phyloP scores from a whole-genome alignment of 768 basidiomycete genomes.

The Hortiboletus flavorubellus region DNA sequence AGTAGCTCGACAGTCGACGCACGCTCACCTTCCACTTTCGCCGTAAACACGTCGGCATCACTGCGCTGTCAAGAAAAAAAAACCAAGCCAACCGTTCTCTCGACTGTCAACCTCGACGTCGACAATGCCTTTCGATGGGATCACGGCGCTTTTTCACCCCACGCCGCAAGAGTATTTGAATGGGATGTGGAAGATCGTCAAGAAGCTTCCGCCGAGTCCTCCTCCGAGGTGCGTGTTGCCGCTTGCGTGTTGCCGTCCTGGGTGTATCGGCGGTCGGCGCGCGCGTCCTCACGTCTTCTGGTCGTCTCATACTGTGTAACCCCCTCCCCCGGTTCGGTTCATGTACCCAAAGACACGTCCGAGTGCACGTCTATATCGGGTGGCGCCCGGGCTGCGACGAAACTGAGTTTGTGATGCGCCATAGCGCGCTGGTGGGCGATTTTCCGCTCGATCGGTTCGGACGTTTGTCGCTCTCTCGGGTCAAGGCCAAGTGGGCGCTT shows the following conservation, averaged over 20 bases:
- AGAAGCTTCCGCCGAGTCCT: slow-evolving; percentile 15
- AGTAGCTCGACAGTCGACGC: too few relatives aligned
- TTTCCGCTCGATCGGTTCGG: slow-evolving; percentile 26
- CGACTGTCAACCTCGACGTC: too few relatives aligned
- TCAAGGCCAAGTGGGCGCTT: slow-evolving; percentile 24
- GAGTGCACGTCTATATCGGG: slow-evolving; percentile 30
- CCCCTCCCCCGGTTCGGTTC: too few relatives aligned
- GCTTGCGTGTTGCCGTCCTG: too few relatives aligned
- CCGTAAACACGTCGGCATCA: too few relatives aligned
- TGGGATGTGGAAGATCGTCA: slow-evolving; percentile 22
- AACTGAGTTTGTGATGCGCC: slow-evolving; percentile 25
- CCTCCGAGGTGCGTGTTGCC: slow-evolving; percentile 14
- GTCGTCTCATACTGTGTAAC: too few relatives aligned
- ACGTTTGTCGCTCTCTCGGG: slow-evolving; percentile 12
- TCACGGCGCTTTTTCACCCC: slow-evolving; percentile 8
- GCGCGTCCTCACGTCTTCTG: too few relatives aligned
- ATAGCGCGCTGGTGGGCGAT: slow-evolving; percentile 27
- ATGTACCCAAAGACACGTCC: slow-evolving; percentile 19
- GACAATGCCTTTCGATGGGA: slow-evolving; percentile 9
- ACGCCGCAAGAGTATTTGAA: slow-evolving; percentile 24
- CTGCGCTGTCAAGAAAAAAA: background rate
- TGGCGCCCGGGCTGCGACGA: slow-evolving; percentile 30
- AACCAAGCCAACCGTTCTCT: background rate
- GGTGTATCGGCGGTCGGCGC: too few relatives aligned
- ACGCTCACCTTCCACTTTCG: too few relatives aligned